Evolutionary conservation across 208 protist genomes (phyloP).

Genomic region (Vickermania ingenoplastis): DNA sequence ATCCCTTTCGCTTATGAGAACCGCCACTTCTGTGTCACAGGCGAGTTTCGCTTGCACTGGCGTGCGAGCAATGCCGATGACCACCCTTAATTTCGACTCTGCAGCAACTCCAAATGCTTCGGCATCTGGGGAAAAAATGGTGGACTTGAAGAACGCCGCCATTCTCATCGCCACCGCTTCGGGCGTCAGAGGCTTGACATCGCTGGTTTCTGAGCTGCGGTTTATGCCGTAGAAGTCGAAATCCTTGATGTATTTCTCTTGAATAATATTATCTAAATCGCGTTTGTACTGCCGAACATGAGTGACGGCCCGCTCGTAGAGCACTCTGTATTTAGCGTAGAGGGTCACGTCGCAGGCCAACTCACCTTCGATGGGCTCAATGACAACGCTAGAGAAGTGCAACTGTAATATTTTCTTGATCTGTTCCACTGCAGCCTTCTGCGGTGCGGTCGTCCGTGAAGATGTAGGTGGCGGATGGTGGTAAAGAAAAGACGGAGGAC

Average conservation of each 20-base stretch:
- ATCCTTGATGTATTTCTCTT: neutral
- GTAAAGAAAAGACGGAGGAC: neutral
- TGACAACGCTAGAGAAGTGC: neutral
- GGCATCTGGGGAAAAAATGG: neutral
- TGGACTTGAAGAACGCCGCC: neutral
- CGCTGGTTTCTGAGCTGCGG: neutral
- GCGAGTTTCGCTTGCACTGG: slow-evolving; percentile 77
- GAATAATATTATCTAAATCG: neutral
- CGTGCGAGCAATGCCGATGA: slow-evolving; percentile 51
- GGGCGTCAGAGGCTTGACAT: neutral
- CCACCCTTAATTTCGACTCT: slow-evolving; percentile 20
- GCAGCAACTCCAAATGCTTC: slow-evolving; percentile 1
- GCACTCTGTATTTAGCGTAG: slow-evolving; percentile 25
- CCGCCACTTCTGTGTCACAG: slow-evolving; percentile 45
- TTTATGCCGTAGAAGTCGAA: neutral
- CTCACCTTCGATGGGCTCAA: slow-evolving; percentile 7
- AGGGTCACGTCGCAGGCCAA: slow-evolving; percentile 40
- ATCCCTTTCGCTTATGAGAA: slow-evolving; percentile 6
- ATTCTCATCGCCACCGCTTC: neutral
- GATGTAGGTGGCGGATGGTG: neutral
- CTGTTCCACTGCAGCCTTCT: neutral
- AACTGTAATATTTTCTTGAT: neutral
- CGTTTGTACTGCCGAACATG: neutral
- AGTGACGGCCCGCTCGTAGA: slow-evolving; percentile 11
- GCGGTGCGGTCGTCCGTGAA: neutral